A percentile compares a stretch with the other conserved stretches of the same genome.
Conservation (phyloP, 2,329 filamentous ascomycete genomes). For the Pestalotiopsis sp. region DNA sequence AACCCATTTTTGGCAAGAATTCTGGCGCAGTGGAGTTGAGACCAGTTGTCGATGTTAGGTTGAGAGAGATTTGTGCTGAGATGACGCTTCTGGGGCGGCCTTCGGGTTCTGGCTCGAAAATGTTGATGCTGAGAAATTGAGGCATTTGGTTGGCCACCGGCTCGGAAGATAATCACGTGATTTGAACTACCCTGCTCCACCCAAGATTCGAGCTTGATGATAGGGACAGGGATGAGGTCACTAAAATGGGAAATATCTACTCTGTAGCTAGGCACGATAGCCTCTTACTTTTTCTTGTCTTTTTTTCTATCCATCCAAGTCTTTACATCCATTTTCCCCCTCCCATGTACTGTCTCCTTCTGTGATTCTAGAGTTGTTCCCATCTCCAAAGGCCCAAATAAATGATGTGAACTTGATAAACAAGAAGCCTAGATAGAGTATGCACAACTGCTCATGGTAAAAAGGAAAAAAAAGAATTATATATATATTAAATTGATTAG, state of each 20-base stretch:
- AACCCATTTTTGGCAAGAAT: slow-evolving; percentile 58
- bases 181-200: slow-evolving; percentile 4
- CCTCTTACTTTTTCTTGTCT: neutral
- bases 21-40: slow-evolving; percentile 32
- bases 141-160: slow-evolving; percentile 47
- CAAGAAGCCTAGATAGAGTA: too few relatives aligned
- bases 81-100: slow-evolving; percentile 33
- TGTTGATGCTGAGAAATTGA: slow-evolving; percentile 45
- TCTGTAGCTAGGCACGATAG: neutral
- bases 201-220: slow-evolving; percentile 9
- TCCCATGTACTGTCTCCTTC: neutral
- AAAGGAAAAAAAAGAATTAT: too few relatives aligned
- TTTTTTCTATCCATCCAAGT: neutral
- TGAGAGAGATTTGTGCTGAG: slow-evolving; percentile 30
- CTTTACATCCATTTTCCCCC: neutral
- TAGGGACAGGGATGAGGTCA: neutral
- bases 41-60: slow-evolving; percentile 41
- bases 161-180: slow-evolving; percentile 32
- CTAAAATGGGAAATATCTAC: slow-evolving; percentile 2
- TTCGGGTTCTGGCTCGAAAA: slow-evolving; percentile 36
- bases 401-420: too few relatives aligned
- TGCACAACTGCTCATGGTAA: too few relatives aligned
- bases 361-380: neutral
- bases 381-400: too few relatives aligned
- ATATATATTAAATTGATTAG: too few relatives aligned